Conservation (phyloP, 1,139 yeast species). For the Saccharomyces uvarum region DNA sequence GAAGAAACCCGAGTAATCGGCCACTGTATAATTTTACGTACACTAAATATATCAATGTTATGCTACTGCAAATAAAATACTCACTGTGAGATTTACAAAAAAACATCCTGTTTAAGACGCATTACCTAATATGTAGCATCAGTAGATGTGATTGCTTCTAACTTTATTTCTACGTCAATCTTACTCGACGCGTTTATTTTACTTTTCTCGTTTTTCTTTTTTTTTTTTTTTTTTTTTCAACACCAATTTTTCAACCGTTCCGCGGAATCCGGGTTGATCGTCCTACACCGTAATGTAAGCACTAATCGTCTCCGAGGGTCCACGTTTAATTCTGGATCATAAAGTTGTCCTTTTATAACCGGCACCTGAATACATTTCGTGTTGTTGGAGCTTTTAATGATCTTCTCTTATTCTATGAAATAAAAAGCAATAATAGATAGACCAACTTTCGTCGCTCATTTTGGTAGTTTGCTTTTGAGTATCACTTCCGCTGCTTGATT, state of each 20-base stretch:
- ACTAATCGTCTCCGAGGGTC: background rate
- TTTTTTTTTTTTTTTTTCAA: background rate
- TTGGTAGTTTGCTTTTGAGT: background rate
- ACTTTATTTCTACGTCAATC: background rate
- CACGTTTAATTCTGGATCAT: background rate
- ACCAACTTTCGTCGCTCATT: background rate
- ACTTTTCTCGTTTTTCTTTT: background rate
- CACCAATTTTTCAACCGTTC: conserved; percentile 1
- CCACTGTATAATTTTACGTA: background rate
- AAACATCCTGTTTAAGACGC: background rate
- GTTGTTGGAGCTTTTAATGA: background rate
- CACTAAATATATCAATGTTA: background rate
- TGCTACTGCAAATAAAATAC: background rate
- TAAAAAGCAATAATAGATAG: background rate
- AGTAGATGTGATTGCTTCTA: background rate
- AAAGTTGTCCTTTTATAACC: background rate
- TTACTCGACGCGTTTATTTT: background rate
- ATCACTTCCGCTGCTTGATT: background rate
- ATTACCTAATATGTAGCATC: background rate
- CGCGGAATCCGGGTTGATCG: background rate
- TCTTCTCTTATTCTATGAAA: background rate
- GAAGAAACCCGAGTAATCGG: conserved; percentile 6
- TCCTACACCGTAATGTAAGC: conserved; percentile 1
- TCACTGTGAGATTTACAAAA: background rate
- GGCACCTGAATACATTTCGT: background rate